Conservation (phyloP, 768 basidiomycete species). For the Suillus alpinus region DNA sequence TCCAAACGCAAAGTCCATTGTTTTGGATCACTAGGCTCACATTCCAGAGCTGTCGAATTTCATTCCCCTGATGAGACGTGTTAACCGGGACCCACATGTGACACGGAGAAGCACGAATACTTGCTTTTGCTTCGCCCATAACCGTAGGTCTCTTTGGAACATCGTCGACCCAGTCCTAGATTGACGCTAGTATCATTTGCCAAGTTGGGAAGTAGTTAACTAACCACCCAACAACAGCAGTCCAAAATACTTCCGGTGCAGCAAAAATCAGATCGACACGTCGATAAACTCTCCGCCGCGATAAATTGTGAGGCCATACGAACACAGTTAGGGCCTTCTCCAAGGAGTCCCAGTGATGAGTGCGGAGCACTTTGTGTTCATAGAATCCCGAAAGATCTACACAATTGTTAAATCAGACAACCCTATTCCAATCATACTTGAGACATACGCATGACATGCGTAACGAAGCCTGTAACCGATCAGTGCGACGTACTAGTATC, state of each 20-base stretch:
- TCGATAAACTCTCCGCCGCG: conserved; percentile 46
- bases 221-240: conserved; percentile 86
- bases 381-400: conserved; percentile 64
- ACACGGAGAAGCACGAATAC: conserved; percentile 6
- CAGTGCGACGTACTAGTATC: background rate
- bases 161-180: conserved; percentile 82
- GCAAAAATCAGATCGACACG: conserved; percentile 86
- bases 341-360: conserved; percentile 72
- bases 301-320: conserved; percentile 45
- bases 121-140: conserved; percentile 68
- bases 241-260: conserved; percentile 76
- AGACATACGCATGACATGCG: conserved; percentile 77
- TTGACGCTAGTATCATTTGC: background rate
- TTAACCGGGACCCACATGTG: background rate
- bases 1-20: background rate
- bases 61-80: conserved; percentile 48
- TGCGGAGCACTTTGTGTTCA: conserved; percentile 49
- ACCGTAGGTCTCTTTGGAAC: conserved; percentile 83
- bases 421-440: background rate
- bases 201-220: conserved; percentile 4
- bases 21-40: conserved; percentile 37
- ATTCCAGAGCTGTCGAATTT: conserved; percentile 85
- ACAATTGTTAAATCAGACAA: background rate
- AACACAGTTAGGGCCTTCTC: conserved; percentile 87
- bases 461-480: conserved; percentile 56